phyloP scores from a whole-genome alignment of 2,329 filamentous ascomycete genomes.

The Diaporthe citrichinensis region DNA sequence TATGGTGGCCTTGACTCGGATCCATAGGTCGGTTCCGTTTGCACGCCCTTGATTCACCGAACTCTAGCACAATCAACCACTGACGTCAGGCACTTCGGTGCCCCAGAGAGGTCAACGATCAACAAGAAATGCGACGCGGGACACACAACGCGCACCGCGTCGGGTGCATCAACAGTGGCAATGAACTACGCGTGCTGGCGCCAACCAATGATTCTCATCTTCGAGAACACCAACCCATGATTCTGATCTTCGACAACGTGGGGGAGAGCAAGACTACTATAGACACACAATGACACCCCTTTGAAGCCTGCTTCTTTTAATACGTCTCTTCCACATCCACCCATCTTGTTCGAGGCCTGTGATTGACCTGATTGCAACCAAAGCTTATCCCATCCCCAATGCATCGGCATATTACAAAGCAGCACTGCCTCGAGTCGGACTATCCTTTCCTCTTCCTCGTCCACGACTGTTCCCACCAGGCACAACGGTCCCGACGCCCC shows the following conservation, averaged over 20 bases:
- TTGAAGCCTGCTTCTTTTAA: not conserved
- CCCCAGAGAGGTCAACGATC: not conserved
- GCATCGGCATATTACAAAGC: no score
- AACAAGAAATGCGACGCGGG: not conserved
- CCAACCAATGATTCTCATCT: not conserved
- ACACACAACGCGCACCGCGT: not conserved
- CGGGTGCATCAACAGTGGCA: not conserved
- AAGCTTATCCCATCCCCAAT: not conserved
- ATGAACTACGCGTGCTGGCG: not conserved
- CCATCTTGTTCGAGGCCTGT: accelerated
- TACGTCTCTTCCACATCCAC: accelerated
- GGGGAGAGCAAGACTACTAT: not conserved
- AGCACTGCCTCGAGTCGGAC: no score
- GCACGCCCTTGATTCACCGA: no score
- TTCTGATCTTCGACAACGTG: not conserved
- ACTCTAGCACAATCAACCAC: no score
- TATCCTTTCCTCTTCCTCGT: no score
- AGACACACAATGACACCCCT: not conserved
- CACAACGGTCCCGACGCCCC: no score
- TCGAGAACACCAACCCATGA: not conserved
- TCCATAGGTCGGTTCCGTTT: not conserved
- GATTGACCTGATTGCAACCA: not conserved
- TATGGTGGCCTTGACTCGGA: not conserved
- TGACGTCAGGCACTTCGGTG: not conserved
- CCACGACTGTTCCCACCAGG: no score